Base-by-base conservation (phyloP, 83 land plant genomes). In the Picea engelmannii region DNA sequence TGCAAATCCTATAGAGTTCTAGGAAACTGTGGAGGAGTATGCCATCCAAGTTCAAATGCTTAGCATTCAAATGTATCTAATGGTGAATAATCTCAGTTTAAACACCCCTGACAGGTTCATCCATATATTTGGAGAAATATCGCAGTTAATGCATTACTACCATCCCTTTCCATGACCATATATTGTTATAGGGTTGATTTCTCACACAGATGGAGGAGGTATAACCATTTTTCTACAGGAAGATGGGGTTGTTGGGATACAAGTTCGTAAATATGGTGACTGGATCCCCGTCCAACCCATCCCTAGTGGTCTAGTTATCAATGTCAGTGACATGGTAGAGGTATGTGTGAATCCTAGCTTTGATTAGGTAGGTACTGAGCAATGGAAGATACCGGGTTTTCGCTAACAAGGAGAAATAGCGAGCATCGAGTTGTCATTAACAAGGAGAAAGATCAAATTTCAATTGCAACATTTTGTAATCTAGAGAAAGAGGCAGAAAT, bases 181-280 rank as follows among this genome's bases (percentile, higher is more conserved):
- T 42, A 88, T 91, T 10, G 85, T 84, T 23, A 38, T 88, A 31
- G 84, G 89, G 6, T 27, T 85, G 25, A 52, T 17, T 16, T 75
- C 62, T 49, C 90, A 88, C 81, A 88, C 90, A 42, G 87, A 90
- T 31, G 85, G 85, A 20, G 82, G 85, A 52, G 90, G 85, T 79
- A n/a, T 90, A 59, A 86, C 84, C 80, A 78, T 91, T 2, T 87
- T 88, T 62, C 87, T 88, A 77, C 93, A 91, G 77, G 93, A 91
- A 18, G 91, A 89, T 81, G 76, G 80, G 9, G 87, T 87, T 27
- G 80, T 88, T 65, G 93, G 93, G 18, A 84, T 91, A 15, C 93
- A 91, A 81, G 81, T 91, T 59, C 81, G 87, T 66, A 84, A 85
- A 47, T 82, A 88, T 69, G 78, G 74, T 12, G 74, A 82, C 17